Conservation (phyloP, 305 asterid genomes). For the Fraxinus ornus region DNA sequence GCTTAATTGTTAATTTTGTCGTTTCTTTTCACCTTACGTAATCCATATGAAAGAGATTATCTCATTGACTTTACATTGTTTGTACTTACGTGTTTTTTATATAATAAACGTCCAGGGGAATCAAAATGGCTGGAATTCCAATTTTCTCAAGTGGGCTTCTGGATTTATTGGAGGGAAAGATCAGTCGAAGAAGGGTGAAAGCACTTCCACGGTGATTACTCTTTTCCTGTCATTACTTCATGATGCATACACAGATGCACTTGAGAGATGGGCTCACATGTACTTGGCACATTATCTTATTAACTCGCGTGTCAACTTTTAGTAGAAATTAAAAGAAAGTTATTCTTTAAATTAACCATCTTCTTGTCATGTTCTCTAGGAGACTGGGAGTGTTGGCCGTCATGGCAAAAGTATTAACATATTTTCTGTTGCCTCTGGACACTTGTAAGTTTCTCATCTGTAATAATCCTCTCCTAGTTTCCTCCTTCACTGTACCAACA, state of each 20-base stretch:
- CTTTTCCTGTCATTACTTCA: constrained; percentile 11
- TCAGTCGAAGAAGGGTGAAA: constrained; percentile 59
- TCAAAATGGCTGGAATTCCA: constrained; percentile 78
- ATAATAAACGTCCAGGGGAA: constrained; percentile 46
- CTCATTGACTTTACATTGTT: constrained; percentile 10
- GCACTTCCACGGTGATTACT: constrained; percentile 54
- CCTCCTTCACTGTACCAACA: not conserved
- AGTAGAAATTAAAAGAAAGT: not conserved
- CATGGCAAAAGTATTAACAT: constrained; percentile 81
- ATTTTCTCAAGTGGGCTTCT: constrained; percentile 95
- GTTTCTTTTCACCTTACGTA: constrained; percentile 13
- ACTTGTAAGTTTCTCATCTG: constrained; percentile 62
- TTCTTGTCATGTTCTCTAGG: constrained; percentile 44
- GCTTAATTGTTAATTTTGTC: constrained; percentile 4
- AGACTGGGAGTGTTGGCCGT: constrained; percentile 55
- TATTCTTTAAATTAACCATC: constrained; percentile 16
- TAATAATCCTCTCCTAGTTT: constrained; percentile 16
- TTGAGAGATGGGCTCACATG: constrained; percentile 2
- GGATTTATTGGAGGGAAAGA: constrained; percentile 81
- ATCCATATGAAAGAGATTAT: constrained; percentile 7
- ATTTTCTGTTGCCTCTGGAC: constrained; percentile 98
- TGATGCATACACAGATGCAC: not conserved
- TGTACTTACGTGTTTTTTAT: constrained; percentile 20
- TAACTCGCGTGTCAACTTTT: constrained; percentile 6
- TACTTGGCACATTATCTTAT: constrained; percentile 12